These are phyloP conservation scores for Torrubiella hemipterigena DNA, from an alignment of 2,329 filamentous ascomycete species.

Conservation along the genomic window DNA sequence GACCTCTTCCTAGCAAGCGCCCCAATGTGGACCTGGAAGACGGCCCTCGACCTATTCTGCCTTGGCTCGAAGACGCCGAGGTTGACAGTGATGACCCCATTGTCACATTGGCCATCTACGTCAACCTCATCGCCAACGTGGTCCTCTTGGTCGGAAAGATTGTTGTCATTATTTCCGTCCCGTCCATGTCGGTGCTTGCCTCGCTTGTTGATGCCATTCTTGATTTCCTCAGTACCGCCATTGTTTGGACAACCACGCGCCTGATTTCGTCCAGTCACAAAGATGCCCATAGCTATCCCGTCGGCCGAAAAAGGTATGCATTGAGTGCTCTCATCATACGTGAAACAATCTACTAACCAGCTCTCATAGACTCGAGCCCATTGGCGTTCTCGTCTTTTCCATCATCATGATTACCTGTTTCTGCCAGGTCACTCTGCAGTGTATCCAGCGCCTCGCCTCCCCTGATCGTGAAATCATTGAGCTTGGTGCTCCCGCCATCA, in stretches of 20 bases:
- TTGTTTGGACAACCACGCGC: slow-evolving; percentile 67
- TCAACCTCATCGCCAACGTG: slow-evolving; percentile 71
- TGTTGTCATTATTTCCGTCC: slow-evolving; percentile 63
- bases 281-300: slow-evolving; percentile 65
- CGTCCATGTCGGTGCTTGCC: slow-evolving; percentile 70
- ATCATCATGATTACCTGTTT: slow-evolving; percentile 82
- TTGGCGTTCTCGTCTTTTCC: slow-evolving; percentile 71
- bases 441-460: slow-evolving; percentile 49
- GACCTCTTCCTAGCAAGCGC: slow-evolving; percentile 27
- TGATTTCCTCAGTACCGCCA: slow-evolving; percentile 71
- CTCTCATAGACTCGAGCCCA: slow-evolving; percentile 58
- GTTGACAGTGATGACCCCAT: slow-evolving; percentile 62
- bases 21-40: slow-evolving; percentile 15
- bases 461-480: slow-evolving; percentile 57
- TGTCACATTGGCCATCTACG: slow-evolving; percentile 77
- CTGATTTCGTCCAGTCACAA: slow-evolving; percentile 54
- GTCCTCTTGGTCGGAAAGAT: slow-evolving; percentile 67
- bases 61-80: slow-evolving; percentile 59
- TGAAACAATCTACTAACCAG: not conserved
- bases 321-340: not conserved
- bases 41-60: slow-evolving; percentile 36
- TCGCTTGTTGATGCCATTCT: slow-evolving; percentile 69
- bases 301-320: slow-evolving; percentile 51
- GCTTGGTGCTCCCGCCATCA: slow-evolving; percentile 58
- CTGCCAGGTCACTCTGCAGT: slow-evolving; percentile 63